phyloP scores from a whole-genome alignment of 352 stramenopile genomes.

The Phytopythium cucurbitacearum region DNA sequence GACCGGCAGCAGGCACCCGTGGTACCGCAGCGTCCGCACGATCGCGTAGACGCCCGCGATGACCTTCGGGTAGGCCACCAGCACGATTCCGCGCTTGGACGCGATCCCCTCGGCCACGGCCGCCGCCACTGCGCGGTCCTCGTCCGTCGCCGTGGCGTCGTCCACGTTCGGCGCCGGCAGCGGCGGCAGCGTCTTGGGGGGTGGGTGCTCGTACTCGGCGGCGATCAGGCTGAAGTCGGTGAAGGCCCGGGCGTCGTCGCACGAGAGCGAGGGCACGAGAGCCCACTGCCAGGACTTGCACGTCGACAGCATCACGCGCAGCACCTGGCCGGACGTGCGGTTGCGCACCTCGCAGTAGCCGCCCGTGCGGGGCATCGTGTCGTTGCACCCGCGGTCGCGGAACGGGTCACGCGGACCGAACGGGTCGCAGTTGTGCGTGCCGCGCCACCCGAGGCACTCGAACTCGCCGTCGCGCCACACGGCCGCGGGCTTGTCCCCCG shows the following conservation, averaged over 20 bases:
- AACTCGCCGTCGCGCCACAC: conserved; percentile 60
- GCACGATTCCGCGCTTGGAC: conserved; percentile 45
- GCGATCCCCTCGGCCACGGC: conserved; percentile 5
- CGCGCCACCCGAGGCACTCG: conserved; percentile 70
- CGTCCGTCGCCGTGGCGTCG: conserved; percentile 4
- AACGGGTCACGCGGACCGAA: conserved; percentile 39
- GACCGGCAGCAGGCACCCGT: conserved; percentile 41
- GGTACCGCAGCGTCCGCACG: conserved; percentile 42
- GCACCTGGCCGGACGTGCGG: conserved; percentile 38
- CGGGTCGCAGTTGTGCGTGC: conserved; percentile 60
- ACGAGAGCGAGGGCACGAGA: conserved; percentile 49
- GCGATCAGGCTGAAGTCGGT: conserved; percentile 67
- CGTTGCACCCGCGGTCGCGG: conserved; percentile 38
- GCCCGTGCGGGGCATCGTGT: conserved; percentile 36
- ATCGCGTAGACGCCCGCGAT: conserved; percentile 70
- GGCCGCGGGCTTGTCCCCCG: conserved; percentile 19
- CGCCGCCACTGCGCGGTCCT: neutral
- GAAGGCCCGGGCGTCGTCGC: conserved; percentile 50
- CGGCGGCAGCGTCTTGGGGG: conserved; percentile 11
- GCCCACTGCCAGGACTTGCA: conserved; percentile 67
- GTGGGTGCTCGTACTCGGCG: conserved; percentile 31
- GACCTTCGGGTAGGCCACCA: conserved; percentile 69
- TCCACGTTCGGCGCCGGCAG: conserved; percentile 6
- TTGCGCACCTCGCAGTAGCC: conserved; percentile 77
- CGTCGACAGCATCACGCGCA: conserved; percentile 67